These are phyloP conservation scores for Hypoxylon sp. DNA, from an alignment of 2,329 filamentous ascomycete genomes.

Conservation along the genomic window DNA sequence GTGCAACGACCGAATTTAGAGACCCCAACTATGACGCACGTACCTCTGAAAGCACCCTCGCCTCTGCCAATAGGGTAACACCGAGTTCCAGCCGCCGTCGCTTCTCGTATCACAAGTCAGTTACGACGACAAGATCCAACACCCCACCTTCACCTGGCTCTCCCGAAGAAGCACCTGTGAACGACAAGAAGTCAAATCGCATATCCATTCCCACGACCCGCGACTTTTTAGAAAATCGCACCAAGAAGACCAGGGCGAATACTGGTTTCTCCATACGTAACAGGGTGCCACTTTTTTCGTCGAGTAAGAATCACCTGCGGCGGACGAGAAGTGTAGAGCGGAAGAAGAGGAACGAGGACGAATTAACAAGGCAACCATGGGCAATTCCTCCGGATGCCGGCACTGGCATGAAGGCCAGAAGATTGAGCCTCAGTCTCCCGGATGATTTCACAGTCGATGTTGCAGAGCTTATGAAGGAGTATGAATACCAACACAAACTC, in stretches of 20 bases:
- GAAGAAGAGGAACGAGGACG: constrained; percentile 51
- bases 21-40: constrained; percentile 48
- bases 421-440: constrained; percentile 79
- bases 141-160: constrained; percentile 56
- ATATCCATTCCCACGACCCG: constrained; percentile 58
- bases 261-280: constrained; percentile 67
- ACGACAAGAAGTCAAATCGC: constrained; percentile 47
- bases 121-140: constrained; percentile 52
- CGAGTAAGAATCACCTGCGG: constrained; percentile 47
- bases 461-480: constrained; percentile 77
- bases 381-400: constrained; percentile 76
- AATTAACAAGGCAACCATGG: constrained; percentile 67
- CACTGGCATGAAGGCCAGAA: constrained; percentile 82
- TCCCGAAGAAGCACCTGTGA: constrained; percentile 47
- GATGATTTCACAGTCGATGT: constrained; percentile 82
- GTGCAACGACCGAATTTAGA: constrained; percentile 45
- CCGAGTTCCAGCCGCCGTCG: constrained; percentile 49
- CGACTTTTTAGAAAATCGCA: constrained; percentile 62
- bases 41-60: constrained; percentile 46
- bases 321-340: constrained; percentile 53
- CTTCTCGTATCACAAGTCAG: constrained; percentile 54
- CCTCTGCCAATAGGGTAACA: constrained; percentile 45
- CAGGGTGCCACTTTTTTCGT: constrained; percentile 65
- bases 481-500: constrained; percentile 78
- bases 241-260: constrained; percentile 66